Evolutionary conservation across 495 filamentous ascomycete species (phyloP), one percentile per base, ranked within the genome.

Genomic region (Trichocladium uniseriatum): DNA sequence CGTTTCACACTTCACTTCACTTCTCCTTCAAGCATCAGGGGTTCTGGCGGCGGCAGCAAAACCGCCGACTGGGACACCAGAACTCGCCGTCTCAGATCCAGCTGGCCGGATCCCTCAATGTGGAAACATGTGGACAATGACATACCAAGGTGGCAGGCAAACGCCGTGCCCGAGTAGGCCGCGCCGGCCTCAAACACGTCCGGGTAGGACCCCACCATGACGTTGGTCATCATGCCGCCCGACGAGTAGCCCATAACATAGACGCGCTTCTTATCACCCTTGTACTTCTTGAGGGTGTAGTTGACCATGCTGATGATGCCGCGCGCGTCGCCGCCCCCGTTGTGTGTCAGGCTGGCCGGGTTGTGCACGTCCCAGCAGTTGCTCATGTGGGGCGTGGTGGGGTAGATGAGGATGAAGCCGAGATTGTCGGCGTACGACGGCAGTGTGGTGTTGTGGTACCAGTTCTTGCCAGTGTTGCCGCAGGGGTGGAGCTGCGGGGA

Each of bases 211-310:
- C 71, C 78, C 6, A 71, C 76, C 58, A 82, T 53, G 18, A 79
- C 75, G 55, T 79, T 80, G 37, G 75, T 77, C 76, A 78, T 77
- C 76, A 79, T 80, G 35, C 66, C 77, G 20, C 78, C 78, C 13
- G 75, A 79, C 0, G 71, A 76, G 7, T 60, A 64, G 10, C 76
- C 77, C 53, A 73, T 78, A 19, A 71, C 74, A 47, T 71, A 79
- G 24, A 79, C 69, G 34, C 62, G 66, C 27, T 51, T 52, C 27
- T 65, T 24, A 59, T 81, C 73, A 34, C 50, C 77, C 14, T 49
- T 62, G 62, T 81, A 77, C 45, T 67, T 68, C 43, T 39, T 36
- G 16, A 78, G 45, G 1, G 72, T 66, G 52, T 73, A 79, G 45
- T 71, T 72, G 53, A 79, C 75, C 75, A 79, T 78, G 64, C 66